Evolutionary conservation across 2,329 filamentous ascomycete genomes (phyloP), one percentile per base, ranked within the genome.

Genomic region (Knoxdaviesia proteae): DNA sequence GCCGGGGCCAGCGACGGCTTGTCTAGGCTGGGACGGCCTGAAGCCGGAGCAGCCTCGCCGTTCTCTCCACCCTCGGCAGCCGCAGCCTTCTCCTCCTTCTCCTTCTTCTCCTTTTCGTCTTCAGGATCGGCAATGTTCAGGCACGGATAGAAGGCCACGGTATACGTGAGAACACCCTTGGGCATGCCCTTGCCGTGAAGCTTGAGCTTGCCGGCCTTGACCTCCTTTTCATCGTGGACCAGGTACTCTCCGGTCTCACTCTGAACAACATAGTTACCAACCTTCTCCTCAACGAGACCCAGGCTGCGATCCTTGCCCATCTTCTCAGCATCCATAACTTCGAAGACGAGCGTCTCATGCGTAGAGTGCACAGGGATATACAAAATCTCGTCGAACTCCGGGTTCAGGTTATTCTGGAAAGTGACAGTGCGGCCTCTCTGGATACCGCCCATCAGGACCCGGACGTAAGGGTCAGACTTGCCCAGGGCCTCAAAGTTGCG

Each of bases 311-410:
- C 90, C 56, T 86, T 90, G 52, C 84, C 84, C 54, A 96, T 69
- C 51, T 77, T 87, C 60, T 98, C 90, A 47, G 90, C 77, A 52
- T 98, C 90, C 88, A 98, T 94, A 49, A 96, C 86, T 58, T 98
- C 90, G 11, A 98, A 62, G 1, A 77, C 76, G 32, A 98, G 65
- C 53, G 81, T 84, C 57, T 98, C 90, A 33, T 84, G 79, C 9
- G 71, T 53, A 6, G 79, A 86, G 57, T 94, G 88, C 45, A 98
- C 72, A 1, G 92, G 88, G 1, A 98, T 71, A 54, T 98, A 98
- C 29, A 94, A 71, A 30, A 98, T 77, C 60, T 98, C 90, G 53
- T 98, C 86, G 78, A 83, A 98, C 42, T 90, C 81, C 2, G 90
- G 90, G 56, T 93, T 84, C 45, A 98, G 74, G 47, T 94, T 92